Conservation (phyloP, 495 filamentous ascomycete genomes). For the Podospora australis region DNA sequence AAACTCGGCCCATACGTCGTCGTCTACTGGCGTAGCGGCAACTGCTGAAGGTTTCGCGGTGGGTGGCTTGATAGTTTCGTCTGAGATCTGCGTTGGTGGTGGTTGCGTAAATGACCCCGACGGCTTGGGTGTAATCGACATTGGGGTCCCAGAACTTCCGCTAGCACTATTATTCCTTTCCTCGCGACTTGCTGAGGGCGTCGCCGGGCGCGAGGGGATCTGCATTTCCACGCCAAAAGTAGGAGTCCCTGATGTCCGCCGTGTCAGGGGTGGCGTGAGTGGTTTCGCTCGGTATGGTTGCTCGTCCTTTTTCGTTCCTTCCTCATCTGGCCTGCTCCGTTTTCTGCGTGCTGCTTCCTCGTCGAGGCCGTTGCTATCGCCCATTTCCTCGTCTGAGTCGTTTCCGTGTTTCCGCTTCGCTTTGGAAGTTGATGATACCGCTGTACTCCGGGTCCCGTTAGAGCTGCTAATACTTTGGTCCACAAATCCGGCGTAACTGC, state of each 20-base stretch:
- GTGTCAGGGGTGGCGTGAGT: conserved; percentile 27
- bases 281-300: conserved; percentile 10
- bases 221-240: conserved; percentile 45
- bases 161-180: conserved; percentile 2
- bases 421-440: conserved; percentile 15
- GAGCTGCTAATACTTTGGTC: too few relatives aligned
- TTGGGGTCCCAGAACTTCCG: conserved; percentile 18
- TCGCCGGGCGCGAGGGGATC: conserved; percentile 51
- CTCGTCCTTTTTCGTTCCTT: conserved; percentile 14
- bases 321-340: conserved; percentile 32
- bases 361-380: conserved; percentile 24
- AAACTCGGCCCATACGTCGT: conserved; percentile 87
- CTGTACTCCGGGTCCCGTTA: neutral
- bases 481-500: conserved; percentile 11
- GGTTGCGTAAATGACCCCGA: neutral
- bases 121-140: conserved; percentile 26
- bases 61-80: conserved; percentile 11
- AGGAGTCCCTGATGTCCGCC: conserved; percentile 34
- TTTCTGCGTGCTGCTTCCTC: conserved; percentile 38
- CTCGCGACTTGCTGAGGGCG: conserved; percentile 31
- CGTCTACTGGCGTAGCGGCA: conserved; percentile 47
- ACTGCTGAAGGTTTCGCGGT: conserved; percentile 7
- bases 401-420: conserved; percentile 40
- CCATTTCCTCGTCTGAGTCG: conserved; percentile 30
- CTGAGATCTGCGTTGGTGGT: conserved; percentile 14